Conservation (phyloP, 108 stramenopile species). For the Fistulifera solaris region DNA sequence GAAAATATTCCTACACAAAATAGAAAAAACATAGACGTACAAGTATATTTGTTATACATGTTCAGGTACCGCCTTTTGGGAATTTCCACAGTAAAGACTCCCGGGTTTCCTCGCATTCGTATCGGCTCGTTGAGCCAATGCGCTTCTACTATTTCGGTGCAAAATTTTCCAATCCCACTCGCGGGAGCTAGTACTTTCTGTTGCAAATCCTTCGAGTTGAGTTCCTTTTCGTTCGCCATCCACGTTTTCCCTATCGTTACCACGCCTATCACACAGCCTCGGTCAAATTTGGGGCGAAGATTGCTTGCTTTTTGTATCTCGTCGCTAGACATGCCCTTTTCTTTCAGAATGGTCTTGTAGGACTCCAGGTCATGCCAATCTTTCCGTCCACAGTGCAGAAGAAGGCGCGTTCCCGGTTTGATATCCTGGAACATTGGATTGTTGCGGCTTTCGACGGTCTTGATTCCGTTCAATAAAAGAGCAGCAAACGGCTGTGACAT, state of each 20-base stretch:
- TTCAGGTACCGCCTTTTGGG: too few species aligned
- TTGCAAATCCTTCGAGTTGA: slow-evolving; percentile 32
- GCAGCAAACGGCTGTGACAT: slow-evolving; percentile 81
- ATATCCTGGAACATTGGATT: slow-evolving; percentile 71
- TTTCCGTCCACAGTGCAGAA: slow-evolving; percentile 67
- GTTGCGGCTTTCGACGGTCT: slow-evolving; percentile 73
- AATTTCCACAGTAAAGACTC: slow-evolving; percentile 1
- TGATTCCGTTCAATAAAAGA: slow-evolving; percentile 70
- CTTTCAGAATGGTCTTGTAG: slow-evolving; percentile 59
- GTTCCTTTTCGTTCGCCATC: slow-evolving; percentile 40
- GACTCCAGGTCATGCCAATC: slow-evolving; percentile 69
- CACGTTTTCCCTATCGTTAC: slow-evolving; percentile 64
- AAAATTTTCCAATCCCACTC: slow-evolving; percentile 3
- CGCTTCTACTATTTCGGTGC: slow-evolving; percentile 5
- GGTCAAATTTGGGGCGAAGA: slow-evolving; percentile 44
- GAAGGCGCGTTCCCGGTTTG: slow-evolving; percentile 55
- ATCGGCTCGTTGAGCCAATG: slow-evolving; percentile 6
- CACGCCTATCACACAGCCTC: slow-evolving; percentile 60
- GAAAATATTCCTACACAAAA: too few species aligned
- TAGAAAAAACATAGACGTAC: too few species aligned
- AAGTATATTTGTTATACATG: too few species aligned
- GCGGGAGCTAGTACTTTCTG: slow-evolving; percentile 5
- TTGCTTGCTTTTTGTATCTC: slow-evolving; percentile 48
- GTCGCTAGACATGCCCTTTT: slow-evolving; percentile 27
- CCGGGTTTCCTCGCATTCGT: slow-evolving; percentile 5